A percentile compares a stretch with the other conserved stretches of the same genome.
Evolutionary conservation across 192 early-diverging fungal genomes (phyloP).

Genomic region (Entrophospora sp.): DNA sequence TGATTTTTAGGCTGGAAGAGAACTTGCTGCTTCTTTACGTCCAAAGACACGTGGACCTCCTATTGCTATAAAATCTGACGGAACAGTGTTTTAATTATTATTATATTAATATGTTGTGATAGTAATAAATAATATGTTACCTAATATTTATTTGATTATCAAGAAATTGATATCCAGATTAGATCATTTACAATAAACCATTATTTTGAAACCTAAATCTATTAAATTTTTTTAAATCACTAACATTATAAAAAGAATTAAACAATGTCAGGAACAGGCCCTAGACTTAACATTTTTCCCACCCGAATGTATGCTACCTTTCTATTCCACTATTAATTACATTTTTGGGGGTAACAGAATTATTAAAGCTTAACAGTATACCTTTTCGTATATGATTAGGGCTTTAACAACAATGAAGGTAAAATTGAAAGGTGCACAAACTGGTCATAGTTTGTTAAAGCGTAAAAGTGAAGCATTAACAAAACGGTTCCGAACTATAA

Average conservation of each 20-base stretch:
- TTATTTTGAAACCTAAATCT: no score
- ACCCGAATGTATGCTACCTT: constrained; percentile 7
- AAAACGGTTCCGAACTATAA: constrained; percentile 86
- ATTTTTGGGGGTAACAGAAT: background rate
- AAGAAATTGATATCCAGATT: no score
- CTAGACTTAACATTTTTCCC: constrained; percentile 19
- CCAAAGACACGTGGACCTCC: constrained; percentile 82
- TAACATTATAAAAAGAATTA: no score
- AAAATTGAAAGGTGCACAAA: constrained; percentile 94
- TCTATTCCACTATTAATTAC: background rate
- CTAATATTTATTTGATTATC: no score
- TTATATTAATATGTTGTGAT: no score
- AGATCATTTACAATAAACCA: no score
- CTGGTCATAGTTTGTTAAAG: constrained; percentile 95
- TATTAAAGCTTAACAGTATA: no score
- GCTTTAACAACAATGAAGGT: constrained; percentile 92
- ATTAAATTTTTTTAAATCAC: no score
- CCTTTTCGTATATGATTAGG: no score
- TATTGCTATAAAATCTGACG: constrained; percentile 80
- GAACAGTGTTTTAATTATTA: constrained; percentile 65
- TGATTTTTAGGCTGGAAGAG: constrained; percentile 59
- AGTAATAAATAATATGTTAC: no score
- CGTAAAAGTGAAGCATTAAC: constrained; percentile 96
- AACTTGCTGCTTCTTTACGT: constrained; percentile 70
- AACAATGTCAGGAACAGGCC: constrained; percentile 21